phyloP scores from a whole-genome alignment of 371 early-diverging fungal genomes.

The Actinomucor elegans region DNA sequence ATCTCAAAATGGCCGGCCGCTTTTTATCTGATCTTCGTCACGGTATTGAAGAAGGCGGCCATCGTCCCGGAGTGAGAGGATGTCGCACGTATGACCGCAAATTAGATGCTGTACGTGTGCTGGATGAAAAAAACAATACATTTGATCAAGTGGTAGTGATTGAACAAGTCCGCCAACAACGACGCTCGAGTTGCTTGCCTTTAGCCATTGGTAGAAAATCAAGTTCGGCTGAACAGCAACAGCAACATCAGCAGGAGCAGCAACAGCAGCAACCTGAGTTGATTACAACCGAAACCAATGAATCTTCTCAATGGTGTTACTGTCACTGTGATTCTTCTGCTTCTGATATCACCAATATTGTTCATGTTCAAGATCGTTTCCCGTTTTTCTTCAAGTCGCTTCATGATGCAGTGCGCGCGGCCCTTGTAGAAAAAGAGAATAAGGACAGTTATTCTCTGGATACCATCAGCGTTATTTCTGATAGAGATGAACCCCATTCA shows the following conservation, averaged over 20 bases:
- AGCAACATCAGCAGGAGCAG: slow-evolving; percentile 1
- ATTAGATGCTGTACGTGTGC: not conserved
- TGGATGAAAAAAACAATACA: not conserved
- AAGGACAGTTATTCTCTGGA: not conserved
- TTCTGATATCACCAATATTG: slow-evolving; percentile 2
- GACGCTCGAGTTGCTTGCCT: not conserved
- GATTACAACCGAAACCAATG: slow-evolving; percentile 9
- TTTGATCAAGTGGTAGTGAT: slow-evolving; percentile 7
- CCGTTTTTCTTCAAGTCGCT: slow-evolving; percentile 35
- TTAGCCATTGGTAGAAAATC: not conserved
- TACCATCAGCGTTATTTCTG: slow-evolving; percentile 10
- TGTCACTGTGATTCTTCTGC: slow-evolving; percentile 4
- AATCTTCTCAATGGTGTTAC: slow-evolving; percentile 19
- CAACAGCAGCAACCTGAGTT: not conserved
- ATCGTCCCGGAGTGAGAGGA: slow-evolving; percentile 7
- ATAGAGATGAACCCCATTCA: not conserved
- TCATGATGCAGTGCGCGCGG: slow-evolving; percentile 27
- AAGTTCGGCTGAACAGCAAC: not conserved
- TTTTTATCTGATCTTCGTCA: slow-evolving; percentile 26
- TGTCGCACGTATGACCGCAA: not conserved
- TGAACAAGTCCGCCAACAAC: slow-evolving; percentile 12
- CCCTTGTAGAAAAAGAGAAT: slow-evolving; percentile 2
- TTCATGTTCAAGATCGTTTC: slow-evolving; percentile 21
- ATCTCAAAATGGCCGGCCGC: slow-evolving; percentile 1
- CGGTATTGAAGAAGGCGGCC: slow-evolving; percentile 4